Percentiles rank a stretch among this genome's conserved stretches.
phyloP scores from a whole-genome alignment of 495 filamentous ascomycete genomes.

The Hyaloscypha finlandica region DNA sequence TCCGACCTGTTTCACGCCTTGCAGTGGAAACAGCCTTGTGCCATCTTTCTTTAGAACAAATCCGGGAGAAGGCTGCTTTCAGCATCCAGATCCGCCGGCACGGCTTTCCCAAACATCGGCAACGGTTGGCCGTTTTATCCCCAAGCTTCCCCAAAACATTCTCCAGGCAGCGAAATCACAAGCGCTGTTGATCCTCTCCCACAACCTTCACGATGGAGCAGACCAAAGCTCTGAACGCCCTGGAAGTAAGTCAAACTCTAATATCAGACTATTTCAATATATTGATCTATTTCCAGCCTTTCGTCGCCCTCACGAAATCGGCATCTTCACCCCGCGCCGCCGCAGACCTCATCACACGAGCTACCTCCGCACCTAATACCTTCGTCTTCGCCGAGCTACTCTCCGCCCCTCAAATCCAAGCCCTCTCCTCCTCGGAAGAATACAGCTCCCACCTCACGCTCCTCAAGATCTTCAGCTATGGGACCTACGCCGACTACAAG shows the following conservation, averaged over 20 bases:
- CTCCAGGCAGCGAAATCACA: constrained; percentile 33
- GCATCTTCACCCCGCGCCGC: constrained; percentile 81
- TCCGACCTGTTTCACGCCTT: neutral
- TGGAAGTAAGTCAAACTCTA: constrained; percentile 48
- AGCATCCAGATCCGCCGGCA: neutral
- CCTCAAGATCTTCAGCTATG: constrained; percentile 91
- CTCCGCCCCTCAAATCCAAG: constrained; percentile 76
- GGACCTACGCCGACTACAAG: constrained; percentile 76
- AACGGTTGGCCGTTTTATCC: constrained; percentile 11
- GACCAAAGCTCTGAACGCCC: constrained; percentile 78
- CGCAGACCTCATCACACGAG: constrained; percentile 82
- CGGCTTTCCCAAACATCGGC: neutral
- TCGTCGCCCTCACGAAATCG: constrained; percentile 82
- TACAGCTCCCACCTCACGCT: constrained; percentile 64
- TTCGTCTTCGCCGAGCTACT: constrained; percentile 96
- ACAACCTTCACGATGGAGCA: constrained; percentile 68
- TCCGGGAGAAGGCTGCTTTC: neutral
- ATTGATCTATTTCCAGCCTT: constrained; percentile 57
- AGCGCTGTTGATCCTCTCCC: neutral
- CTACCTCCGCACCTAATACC: constrained; percentile 83
- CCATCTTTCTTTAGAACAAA: neutral
- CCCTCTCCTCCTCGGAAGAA: constrained; percentile 55
- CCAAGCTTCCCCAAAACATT: constrained; percentile 20
- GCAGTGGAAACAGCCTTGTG: neutral
- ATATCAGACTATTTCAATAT: neutral